Evolutionary conservation across 306 rosid species (phyloP), one percentile per base, ranked within the genome.

Genomic region (Prunus mongolica): DNA sequence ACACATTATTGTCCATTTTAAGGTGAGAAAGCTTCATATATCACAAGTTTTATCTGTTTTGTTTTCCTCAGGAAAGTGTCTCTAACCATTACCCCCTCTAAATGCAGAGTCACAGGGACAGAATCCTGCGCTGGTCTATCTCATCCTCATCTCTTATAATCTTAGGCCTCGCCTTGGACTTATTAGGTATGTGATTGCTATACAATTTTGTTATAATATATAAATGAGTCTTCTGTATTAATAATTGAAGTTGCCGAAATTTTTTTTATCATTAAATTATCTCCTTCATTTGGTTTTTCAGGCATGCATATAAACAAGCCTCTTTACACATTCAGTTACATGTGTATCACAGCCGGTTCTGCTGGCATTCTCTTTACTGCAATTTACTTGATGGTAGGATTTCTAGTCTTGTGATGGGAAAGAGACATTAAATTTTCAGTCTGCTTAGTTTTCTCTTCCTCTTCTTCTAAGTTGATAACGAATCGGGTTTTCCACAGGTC

Each of bases 281-380:
- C 30, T 68, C 55, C 28, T 74, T 57, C 19, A 16, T 32, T 1
- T 34, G 2, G 20, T 15, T 65, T 69, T 81, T 83, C 72, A 87
- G 90, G 91, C 4, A 87, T 96, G 97, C 96, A 88, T 82, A 79
- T 91, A 82, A 96, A 96, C 84, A 96, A 96, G 90, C 93, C 87
- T 83, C 93, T 92, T 49, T 96, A 96, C 82, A 32, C 97, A 16
- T 82, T 91, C 68, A 96, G 98, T 84, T 96, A 96, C 78, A 91
- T n/a, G 85, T 89, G 93, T 52, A 83, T 91, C 81, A 91, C 99
- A 70, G 85, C 97, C 58, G 99, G 97, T 74, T 85, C 89, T 49
- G 91, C 98, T 0, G 99, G 98, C 74, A 74, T 89, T 66, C 91
- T 96, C 78, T 88, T 96, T 52, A 80, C 83, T 1, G 93, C 86